These are phyloP conservation scores for Mycena capillaripes DNA, from an alignment of 768 basidiomycete genomes.

Conservation along the genomic window DNA sequence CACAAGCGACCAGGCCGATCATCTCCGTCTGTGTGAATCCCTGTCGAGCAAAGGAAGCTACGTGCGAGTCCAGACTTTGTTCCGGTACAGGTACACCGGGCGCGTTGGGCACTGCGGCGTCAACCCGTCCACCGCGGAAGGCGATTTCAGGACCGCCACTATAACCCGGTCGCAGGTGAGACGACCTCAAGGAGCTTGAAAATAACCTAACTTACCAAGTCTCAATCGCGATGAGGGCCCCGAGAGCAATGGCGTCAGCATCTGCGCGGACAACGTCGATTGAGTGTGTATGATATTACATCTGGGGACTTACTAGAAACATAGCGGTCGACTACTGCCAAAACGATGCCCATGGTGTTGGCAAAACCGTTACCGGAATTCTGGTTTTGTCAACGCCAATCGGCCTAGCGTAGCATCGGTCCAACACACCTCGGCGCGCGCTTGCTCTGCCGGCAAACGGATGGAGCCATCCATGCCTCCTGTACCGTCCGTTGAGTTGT, in stretches of 20 bases:
- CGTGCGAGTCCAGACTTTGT: constrained; percentile 19
- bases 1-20: constrained; percentile 33
- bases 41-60: too few species aligned
- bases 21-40: too few species aligned
- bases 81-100: constrained; percentile 18
- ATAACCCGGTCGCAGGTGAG: background rate
- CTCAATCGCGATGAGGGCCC: constrained; percentile 21
- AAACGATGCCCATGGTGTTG: constrained; percentile 17
- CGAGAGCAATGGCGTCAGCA: constrained; percentile 22
- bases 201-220: constrained; percentile 15
- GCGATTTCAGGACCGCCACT: constrained; percentile 19
- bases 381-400: constrained; percentile 5
- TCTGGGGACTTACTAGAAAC: constrained; percentile 8
- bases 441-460: constrained; percentile 34
- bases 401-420: background rate
- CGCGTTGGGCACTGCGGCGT: constrained; percentile 11
- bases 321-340: constrained; percentile 10
- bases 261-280: background rate
- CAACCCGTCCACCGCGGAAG: constrained; percentile 20
- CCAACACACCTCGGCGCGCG: constrained; percentile 11
- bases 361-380: constrained; percentile 14
- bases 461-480: constrained; percentile 47
- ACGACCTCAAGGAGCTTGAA: background rate
- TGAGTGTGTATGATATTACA: background rate
- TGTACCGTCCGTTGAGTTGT: constrained; percentile 39